Evolutionary conservation across 768 basidiomycete genomes (phyloP), one percentile per base, ranked within the genome.

Genomic region (Dictyophora rubrovolvata): DNA sequence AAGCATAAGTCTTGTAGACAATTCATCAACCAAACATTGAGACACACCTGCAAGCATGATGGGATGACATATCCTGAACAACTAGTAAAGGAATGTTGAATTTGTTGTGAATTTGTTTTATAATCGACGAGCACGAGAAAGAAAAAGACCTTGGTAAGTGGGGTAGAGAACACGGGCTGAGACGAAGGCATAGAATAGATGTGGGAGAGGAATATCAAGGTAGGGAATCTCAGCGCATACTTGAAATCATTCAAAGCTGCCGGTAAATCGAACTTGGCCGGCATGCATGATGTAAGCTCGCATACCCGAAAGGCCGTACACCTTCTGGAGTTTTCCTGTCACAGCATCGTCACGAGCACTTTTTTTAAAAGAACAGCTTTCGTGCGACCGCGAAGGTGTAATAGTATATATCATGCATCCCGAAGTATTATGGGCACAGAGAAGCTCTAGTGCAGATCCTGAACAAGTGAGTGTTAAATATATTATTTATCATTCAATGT

Each of bases 401-500:
- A 28, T 28, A 28, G 28, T 28, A 28, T 28, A 28, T 12, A 50
- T 21, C 49, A 65, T 61, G 17, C 90, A 92, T 71, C 94, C 94
- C 37, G 93, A 96, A 73, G 77, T 95, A 36, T 79, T 93, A 1
- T 98, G 94, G 93, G 94, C 95, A 50, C 94, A 98, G 73, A 84
- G 95, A 65, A 90, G 86, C 77, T 87, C 83, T 46, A 78, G 71
- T 16, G 66, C 75, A 11, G 79, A 75, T 14, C 76, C 82, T 34
- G 78, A 77, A 51, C 93, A 93, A 78, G 93, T 89, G 50, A 47
- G 70, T 63, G n/a, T 54, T 64, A 54, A 53, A 28, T 10, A 36
- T 23, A 22, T 56, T 7, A 17, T 14, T 11, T 49, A 48, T 34
- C 33, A 16, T 20, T 28, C 21, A 23, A 61, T 53, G 8, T 48